Evolutionary conservation across 192 early-diverging fungal species (phyloP).

Genomic region (Coemansia sp.): DNA sequence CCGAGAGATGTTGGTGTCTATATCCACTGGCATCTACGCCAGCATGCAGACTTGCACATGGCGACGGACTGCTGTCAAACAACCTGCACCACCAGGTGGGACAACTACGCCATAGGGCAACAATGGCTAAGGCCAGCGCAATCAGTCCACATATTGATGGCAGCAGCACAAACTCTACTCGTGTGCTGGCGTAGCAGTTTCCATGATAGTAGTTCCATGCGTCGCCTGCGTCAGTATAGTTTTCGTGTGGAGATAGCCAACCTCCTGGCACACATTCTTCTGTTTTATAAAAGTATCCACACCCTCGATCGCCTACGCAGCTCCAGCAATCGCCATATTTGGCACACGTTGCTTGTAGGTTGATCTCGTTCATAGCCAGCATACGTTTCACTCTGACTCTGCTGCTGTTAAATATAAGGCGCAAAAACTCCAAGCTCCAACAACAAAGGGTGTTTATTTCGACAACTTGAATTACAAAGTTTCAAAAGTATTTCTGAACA

Average conservation of each 20-base stretch:
- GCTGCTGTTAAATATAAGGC: conserved; percentile 10
- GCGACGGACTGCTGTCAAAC: not conserved
- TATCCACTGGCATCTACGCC: not conserved
- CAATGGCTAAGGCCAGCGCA: conserved; percentile 23
- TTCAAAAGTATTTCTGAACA: not conserved
- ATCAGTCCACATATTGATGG: conserved; percentile 28
- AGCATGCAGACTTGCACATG: conserved; percentile 17
- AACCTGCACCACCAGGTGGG: conserved; percentile 8
- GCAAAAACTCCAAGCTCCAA: not conserved
- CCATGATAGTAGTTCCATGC: conserved; percentile 50
- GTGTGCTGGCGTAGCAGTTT: conserved; percentile 40
- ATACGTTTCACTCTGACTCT: not conserved
- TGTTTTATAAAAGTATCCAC: conserved; percentile 40
- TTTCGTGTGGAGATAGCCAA: conserved; percentile 33
- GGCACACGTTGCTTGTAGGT: conserved; percentile 12
- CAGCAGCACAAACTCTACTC: conserved; percentile 38
- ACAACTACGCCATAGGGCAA: conserved; percentile 35
- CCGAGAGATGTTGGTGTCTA: conserved; percentile 4
- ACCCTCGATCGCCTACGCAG: conserved; percentile 29
- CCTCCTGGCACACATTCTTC: conserved; percentile 40
- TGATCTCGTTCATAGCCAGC: not conserved
- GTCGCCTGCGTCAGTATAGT: conserved; percentile 27
- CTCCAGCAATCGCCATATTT: conserved; percentile 21
- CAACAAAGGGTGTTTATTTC: not conserved
- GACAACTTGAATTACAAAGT: not conserved